Percentiles rank a stretch among this genome's conserved stretches.
Conservation (phyloP, 75 land plant genomes). For the Pinus taeda region DNA sequence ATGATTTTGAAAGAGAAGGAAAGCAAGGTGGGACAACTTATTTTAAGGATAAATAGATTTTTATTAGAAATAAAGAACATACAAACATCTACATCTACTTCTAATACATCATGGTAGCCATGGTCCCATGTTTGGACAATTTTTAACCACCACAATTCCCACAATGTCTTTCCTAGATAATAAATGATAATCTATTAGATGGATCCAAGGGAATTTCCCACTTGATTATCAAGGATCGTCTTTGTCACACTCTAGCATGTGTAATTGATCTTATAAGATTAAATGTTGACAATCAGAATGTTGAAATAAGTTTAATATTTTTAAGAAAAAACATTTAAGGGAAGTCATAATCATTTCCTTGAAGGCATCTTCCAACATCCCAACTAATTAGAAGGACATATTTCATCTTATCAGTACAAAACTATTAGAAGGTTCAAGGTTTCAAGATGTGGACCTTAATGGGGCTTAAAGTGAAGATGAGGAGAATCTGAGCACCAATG, state of each 20-base stretch:
- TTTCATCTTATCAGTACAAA: background rate
- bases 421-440: slow-evolving; percentile 3
- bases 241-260: slow-evolving; percentile 60
- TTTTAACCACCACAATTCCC: slow-evolving; percentile 58
- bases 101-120: slow-evolving; percentile 88
- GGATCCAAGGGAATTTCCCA: slow-evolving; percentile 64
- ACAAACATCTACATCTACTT: slow-evolving; percentile 46
- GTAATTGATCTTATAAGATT: slow-evolving; percentile 62
- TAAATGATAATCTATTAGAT: slow-evolving; percentile 64
- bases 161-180: slow-evolving; percentile 54
- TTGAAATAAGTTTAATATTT: slow-evolving; percentile 32
- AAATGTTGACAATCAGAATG: slow-evolving; percentile 49
- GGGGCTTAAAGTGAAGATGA: background rate
- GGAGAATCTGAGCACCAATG: background rate
- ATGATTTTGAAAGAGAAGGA: too few relatives aligned
- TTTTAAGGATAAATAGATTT: background rate
- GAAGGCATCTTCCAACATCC: background rate
- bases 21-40: too few relatives aligned
- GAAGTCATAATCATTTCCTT: background rate
- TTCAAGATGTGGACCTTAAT: background rate
- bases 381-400: background rate
- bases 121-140: slow-evolving; percentile 51
- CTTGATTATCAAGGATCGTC: slow-evolving; percentile 39
- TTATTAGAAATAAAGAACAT: background rate
- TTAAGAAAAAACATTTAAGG: too few relatives aligned